These are phyloP conservation scores for Achaetomium macrosporum DNA, from an alignment of 2,329 filamentous ascomycete species.

Conservation along the genomic window DNA sequence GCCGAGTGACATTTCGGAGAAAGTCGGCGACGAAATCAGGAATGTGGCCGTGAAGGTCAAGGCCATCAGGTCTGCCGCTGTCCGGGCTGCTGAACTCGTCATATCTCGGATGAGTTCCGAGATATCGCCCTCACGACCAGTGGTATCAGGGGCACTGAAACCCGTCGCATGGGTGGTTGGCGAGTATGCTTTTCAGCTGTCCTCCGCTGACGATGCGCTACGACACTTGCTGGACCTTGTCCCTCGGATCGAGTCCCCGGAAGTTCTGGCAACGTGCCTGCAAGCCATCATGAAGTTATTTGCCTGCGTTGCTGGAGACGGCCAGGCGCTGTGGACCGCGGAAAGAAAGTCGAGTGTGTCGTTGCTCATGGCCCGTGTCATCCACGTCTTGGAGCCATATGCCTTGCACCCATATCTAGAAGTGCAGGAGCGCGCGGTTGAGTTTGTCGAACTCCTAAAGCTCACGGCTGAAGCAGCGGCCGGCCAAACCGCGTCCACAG, in stretches of 20 bases:
- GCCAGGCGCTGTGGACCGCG: slow-evolving; percentile 61
- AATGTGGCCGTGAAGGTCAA: slow-evolving; percentile 90
- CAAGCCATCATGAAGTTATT: slow-evolving; percentile 87
- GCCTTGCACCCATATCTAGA: slow-evolving; percentile 80
- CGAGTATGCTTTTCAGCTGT: slow-evolving; percentile 73
- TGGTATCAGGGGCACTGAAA: slow-evolving; percentile 61
- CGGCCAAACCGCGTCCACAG: slow-evolving; percentile 55
- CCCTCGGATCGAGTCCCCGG: slow-evolving; percentile 51
- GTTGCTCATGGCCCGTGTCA: slow-evolving; percentile 72
- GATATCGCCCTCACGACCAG: slow-evolving; percentile 48
- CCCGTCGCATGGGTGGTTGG: slow-evolving; percentile 81
- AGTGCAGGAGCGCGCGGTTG: slow-evolving; percentile 89
- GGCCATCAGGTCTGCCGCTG: slow-evolving; percentile 72
- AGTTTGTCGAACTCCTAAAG: slow-evolving; percentile 84
- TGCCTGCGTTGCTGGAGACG: slow-evolving; percentile 60
- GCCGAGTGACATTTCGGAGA: slow-evolving; percentile 53
- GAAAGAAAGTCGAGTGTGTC: slow-evolving; percentile 69
- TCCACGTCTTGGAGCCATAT: slow-evolving; percentile 75
- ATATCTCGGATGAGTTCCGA: slow-evolving; percentile 52
- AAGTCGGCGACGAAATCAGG: slow-evolving; percentile 77
- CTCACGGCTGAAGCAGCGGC: slow-evolving; percentile 76
- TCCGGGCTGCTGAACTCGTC: slow-evolving; percentile 75
- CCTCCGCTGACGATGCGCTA: slow-evolving; percentile 65
- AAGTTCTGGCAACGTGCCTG: slow-evolving; percentile 69
- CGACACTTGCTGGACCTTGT: slow-evolving; percentile 65